These are phyloP conservation scores for Hypoxylon sp. DNA, from an alignment of 2,329 filamentous ascomycete species.

Conservation along the genomic window DNA sequence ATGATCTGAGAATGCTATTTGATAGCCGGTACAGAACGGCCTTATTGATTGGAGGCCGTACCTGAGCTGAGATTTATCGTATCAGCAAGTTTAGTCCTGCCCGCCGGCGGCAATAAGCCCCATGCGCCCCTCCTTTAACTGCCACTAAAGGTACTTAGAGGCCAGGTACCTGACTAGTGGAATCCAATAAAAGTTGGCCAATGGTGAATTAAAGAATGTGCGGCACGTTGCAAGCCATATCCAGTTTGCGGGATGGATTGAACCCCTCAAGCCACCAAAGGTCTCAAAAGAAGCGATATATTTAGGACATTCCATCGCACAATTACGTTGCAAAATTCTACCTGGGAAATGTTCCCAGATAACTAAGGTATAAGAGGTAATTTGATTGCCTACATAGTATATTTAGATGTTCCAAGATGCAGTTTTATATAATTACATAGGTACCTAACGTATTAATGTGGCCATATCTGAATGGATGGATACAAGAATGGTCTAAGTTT, in stretches of 20 bases:
- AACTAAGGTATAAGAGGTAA: too few relatives aligned
- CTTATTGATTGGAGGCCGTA: slow-evolving; percentile 34
- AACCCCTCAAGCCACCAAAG: slow-evolving; percentile 17
- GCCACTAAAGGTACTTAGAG: slow-evolving; percentile 24
- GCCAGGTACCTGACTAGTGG: slow-evolving; percentile 27
- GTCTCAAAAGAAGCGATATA: background rate
- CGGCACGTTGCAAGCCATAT: slow-evolving; percentile 19
- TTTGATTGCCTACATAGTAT: too few relatives aligned
- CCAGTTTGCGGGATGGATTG: slow-evolving; percentile 4
- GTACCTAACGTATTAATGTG: background rate
- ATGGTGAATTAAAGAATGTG: slow-evolving; percentile 20
- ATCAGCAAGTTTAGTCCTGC: slow-evolving; percentile 13
- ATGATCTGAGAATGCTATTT: slow-evolving; percentile 16
- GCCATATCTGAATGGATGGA: background rate
- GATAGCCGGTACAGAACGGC: background rate
- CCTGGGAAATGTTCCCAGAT: background rate
- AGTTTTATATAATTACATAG: background rate
- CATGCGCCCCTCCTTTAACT: slow-evolving; percentile 23
- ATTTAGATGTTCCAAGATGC: too few relatives aligned
- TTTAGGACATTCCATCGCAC: slow-evolving; percentile 2
- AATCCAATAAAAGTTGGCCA: slow-evolving; percentile 25
- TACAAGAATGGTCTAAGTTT: background rate
- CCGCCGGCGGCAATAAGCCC: slow-evolving; percentile 33
- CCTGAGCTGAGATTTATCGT: slow-evolving; percentile 34
- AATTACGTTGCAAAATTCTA: background rate